Evolutionary conservation across 2,329 filamentous ascomycete species (phyloP).

Genomic region (Aureobasidium zeae): DNA sequence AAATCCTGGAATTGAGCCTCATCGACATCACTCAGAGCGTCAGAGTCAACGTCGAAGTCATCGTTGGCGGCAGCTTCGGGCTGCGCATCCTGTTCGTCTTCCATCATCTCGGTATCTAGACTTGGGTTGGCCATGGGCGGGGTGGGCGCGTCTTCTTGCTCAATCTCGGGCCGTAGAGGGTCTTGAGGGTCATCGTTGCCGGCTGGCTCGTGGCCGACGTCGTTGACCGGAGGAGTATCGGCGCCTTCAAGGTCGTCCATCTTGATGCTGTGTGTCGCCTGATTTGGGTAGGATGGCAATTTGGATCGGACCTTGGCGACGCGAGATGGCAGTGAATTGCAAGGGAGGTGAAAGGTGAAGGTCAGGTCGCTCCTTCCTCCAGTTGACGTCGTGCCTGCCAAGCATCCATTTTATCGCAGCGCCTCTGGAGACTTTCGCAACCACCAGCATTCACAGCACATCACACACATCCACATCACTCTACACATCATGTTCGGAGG

Average conservation of each 20-base stretch:
- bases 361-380: slow-evolving; percentile 1
- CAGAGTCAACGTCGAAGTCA: slow-evolving; percentile 51
- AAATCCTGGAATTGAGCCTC: slow-evolving; percentile 58
- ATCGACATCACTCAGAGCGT: slow-evolving; percentile 53
- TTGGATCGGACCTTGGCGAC: not conserved
- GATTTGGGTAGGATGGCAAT: not conserved
- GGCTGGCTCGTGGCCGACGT: slow-evolving; percentile 36
- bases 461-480: not conserved
- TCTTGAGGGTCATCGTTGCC: slow-evolving; percentile 39
- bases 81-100: slow-evolving; percentile 22
- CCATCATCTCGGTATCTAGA: slow-evolving; percentile 38
- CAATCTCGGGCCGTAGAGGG: slow-evolving; percentile 38
- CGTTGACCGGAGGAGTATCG: slow-evolving; percentile 30
- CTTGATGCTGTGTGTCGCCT: not conserved
- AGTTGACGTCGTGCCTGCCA: slow-evolving; percentile 12
- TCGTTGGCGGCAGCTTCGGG: slow-evolving; percentile 31
- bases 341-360: not conserved
- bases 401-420: slow-evolving; percentile 10
- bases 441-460: not conserved
- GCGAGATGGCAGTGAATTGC: not conserved
- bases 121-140: slow-evolving; percentile 35
- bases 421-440: slow-evolving; percentile 3
- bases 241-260: slow-evolving; percentile 21
- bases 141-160: slow-evolving; percentile 40
- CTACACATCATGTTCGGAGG: slow-evolving; percentile 11